A percentile compares a stretch with the other conserved stretches of the same genome.
Conservation (phyloP, 129 eudicot genomes). For the Saposhnikovia divaricata region DNA sequence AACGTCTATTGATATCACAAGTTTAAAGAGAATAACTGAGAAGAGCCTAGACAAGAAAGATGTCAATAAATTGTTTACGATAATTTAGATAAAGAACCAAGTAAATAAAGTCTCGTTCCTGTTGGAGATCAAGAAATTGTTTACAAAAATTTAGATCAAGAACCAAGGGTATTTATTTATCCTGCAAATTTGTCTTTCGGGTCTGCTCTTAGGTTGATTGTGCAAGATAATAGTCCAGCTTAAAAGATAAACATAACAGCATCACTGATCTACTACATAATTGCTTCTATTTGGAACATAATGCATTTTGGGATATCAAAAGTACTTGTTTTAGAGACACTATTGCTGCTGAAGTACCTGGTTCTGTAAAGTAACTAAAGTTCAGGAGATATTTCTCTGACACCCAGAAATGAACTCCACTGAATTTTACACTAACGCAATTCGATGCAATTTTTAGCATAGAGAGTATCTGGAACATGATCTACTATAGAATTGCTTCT, state of each 20-base stretch:
- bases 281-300: neutral
- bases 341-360: neutral
- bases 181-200: neutral
- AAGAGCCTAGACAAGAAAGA: neutral
- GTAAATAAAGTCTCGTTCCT: neutral
- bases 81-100: neutral
- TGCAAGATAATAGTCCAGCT: neutral
- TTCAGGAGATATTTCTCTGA: neutral
- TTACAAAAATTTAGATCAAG: too few species aligned
- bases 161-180: neutral
- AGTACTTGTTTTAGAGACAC: neutral
- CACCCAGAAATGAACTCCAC: neutral
- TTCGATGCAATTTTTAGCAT: neutral
- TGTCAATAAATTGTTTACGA: neutral
- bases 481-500: neutral
- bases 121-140: neutral
- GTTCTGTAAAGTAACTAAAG: neutral
- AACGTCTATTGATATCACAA: neutral
- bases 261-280: neutral
- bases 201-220: neutral
- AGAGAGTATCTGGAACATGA: neutral
- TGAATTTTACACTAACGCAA: too few species aligned
- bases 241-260: neutral
- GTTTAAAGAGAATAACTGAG: neutral
- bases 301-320: neutral